These are phyloP conservation scores for Triticum monococcum DNA, from an alignment of 176 grass and related monocot genomes.

Conservation along the genomic window DNA sequence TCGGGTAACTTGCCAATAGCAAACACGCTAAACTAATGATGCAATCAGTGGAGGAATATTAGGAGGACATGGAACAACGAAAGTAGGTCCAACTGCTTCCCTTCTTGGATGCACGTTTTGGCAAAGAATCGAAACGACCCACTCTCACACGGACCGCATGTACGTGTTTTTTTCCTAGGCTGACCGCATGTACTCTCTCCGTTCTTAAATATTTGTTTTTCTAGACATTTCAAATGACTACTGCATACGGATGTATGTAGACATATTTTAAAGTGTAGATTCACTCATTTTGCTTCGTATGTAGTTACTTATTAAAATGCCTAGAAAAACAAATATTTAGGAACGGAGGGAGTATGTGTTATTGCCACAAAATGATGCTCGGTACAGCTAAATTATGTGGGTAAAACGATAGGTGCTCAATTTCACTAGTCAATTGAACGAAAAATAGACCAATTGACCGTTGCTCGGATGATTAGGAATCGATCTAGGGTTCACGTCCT, in stretches of 20 bases:
- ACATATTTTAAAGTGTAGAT: too few relatives aligned
- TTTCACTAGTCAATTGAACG: background rate
- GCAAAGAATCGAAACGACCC: background rate
- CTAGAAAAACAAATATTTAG: too few relatives aligned
- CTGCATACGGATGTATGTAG: too few relatives aligned
- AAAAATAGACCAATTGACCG: too few relatives aligned
- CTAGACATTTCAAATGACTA: too few relatives aligned
- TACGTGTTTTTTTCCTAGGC: too few relatives aligned
- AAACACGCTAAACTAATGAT: background rate
- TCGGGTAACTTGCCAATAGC: background rate
- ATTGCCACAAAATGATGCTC: background rate
- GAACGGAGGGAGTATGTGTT: too few relatives aligned
- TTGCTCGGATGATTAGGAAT: too few relatives aligned
- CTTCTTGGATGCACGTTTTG: constrained; percentile 10
- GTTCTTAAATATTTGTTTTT: too few relatives aligned
- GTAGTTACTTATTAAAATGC: too few relatives aligned
- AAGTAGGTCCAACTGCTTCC: constrained; percentile 1
- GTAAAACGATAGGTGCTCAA: background rate
- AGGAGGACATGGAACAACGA: background rate
- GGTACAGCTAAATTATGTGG: background rate
- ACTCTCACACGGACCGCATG: background rate
- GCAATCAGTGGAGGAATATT: background rate
- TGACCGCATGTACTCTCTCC: background rate
- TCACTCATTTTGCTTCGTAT: too few relatives aligned
- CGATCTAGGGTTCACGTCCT: too few relatives aligned